Evolutionary conservation across 352 stramenopile species (phyloP), one percentile per base, ranked within the genome.

Genomic region (Aphanomyces stellatus): DNA sequence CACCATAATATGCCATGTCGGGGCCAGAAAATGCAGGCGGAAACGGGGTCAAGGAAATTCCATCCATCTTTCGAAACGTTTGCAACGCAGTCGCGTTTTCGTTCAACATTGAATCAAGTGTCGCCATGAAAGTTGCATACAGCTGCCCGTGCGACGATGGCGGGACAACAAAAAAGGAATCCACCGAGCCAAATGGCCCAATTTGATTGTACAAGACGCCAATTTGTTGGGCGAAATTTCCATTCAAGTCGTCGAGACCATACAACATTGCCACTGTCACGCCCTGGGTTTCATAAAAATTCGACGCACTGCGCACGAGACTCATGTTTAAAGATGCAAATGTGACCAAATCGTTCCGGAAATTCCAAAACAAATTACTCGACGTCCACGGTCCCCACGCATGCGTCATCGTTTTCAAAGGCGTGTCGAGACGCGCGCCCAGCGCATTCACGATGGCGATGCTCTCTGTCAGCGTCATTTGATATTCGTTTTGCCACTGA

Each of bases 201-300:
- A 63, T 11, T 22, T 4, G 7, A 13, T 51, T 25, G 4, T 49
- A 30, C 1, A 63, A 4, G 35, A 63, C 22, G 4, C 55, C 55
- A 1, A 30, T 25, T 51, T 63, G 55, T 1, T 25, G 19, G 13
- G 17, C 2, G 35, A 27, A 63, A 1, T 48, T 2, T 19, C 33
- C 33, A n/a, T 48, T 17, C 7, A 15, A 4, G 28, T 63, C 28
- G 27, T 22, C 6, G 13, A 63, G 42, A 5, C 5, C n/a, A 22
- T 4, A 42, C 7, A 5, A 33, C 51, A 41, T 8, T 51, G 8
- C 51, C 30, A 42, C 31, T 22, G 7, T 33, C 8, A n/a, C n/a
- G n/a, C n/a, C n/a, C n/a, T n/a, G n/a, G n/a, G n/a, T n/a, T 60
- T 60, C 34, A 60, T 33, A 60, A 60, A 33, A 24, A 24, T 51